Evolutionary conservation across 306 rosid genomes (phyloP).

Genomic region (Begonia loranthoides): DNA sequence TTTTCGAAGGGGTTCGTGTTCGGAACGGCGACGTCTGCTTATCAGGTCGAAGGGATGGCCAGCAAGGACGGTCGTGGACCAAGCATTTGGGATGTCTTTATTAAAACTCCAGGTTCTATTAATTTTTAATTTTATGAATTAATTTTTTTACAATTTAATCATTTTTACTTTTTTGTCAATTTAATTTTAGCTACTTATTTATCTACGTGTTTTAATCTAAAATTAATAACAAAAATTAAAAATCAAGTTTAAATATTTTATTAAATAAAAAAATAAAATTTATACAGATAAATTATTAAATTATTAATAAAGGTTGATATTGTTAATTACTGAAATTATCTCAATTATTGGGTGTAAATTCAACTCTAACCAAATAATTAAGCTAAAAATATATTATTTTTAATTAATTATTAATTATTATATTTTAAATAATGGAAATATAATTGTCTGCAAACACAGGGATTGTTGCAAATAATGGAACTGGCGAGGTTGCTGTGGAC

Average conservation of each 20-base stretch:
- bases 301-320: too few species aligned
- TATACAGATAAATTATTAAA: too few species aligned
- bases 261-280: too few species aligned
- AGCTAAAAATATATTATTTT: neutral
- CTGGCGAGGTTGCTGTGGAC: constrained; percentile 76
- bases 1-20: constrained; percentile 57
- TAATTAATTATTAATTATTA: neutral
- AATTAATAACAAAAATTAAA: too few species aligned
- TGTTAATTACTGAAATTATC: too few species aligned
- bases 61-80: constrained; percentile 79
- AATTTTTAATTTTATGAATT: neutral
- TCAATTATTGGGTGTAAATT: too few species aligned
- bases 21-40: constrained; percentile 88
- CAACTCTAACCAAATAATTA: too few species aligned
- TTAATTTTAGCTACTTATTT: too few species aligned
- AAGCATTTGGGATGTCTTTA: constrained; percentile 84
- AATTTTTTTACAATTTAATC: too few species aligned
- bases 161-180: too few species aligned
- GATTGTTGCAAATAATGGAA: constrained; percentile 49
- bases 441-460: constrained; percentile 28
- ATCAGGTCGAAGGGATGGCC: constrained; percentile 92
- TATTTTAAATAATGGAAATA: neutral
- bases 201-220: too few species aligned
- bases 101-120: constrained; percentile 42
- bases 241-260: too few species aligned